Percentiles rank a stretch among this genome's conserved stretches.
These are phyloP conservation scores for Neurospora africana DNA, from an alignment of 495 filamentous ascomycete species.

Conservation along the genomic window DNA sequence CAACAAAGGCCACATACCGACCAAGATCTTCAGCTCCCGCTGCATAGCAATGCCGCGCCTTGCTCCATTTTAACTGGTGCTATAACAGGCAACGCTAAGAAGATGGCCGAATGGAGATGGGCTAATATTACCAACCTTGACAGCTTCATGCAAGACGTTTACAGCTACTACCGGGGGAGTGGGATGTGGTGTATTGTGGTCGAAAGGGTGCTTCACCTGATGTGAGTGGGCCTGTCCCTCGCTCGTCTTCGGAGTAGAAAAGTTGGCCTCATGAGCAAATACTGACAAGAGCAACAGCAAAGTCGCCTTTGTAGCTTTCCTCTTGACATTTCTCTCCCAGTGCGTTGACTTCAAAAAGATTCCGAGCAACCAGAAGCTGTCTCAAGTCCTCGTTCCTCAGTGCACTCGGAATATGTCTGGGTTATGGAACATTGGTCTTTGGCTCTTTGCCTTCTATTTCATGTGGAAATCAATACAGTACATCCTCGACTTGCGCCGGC, in stretches of 20 bases:
- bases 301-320: slow-evolving; percentile 69
- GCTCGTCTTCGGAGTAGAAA: background rate
- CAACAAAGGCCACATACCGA: slow-evolving; percentile 36
- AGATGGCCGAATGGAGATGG: slow-evolving; percentile 92
- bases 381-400: slow-evolving; percentile 66
- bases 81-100: slow-evolving; percentile 51
- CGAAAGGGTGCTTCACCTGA: slow-evolving; percentile 54
- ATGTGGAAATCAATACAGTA: slow-evolving; percentile 67
- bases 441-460: slow-evolving; percentile 83
- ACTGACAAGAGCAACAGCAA: slow-evolving; percentile 26
- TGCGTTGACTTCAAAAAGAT: slow-evolving; percentile 78
- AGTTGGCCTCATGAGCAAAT: slow-evolving; percentile 32
- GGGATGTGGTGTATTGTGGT: slow-evolving; percentile 87
- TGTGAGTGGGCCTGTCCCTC: slow-evolving; percentile 45
- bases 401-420: slow-evolving; percentile 85
- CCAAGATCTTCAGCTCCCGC: background rate
- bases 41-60: slow-evolving; percentile 33
- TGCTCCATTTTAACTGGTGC: slow-evolving; percentile 25
- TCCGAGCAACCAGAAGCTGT: slow-evolving; percentile 60
- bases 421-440: slow-evolving; percentile 65
- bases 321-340: slow-evolving; percentile 74
- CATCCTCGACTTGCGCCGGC: slow-evolving; percentile 60
- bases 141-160: slow-evolving; percentile 81
- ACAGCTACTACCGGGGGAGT: slow-evolving; percentile 74
- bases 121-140: slow-evolving; percentile 88